Conservation (phyloP, 164 flowering plant species). For the Vitis labrusca region DNA sequence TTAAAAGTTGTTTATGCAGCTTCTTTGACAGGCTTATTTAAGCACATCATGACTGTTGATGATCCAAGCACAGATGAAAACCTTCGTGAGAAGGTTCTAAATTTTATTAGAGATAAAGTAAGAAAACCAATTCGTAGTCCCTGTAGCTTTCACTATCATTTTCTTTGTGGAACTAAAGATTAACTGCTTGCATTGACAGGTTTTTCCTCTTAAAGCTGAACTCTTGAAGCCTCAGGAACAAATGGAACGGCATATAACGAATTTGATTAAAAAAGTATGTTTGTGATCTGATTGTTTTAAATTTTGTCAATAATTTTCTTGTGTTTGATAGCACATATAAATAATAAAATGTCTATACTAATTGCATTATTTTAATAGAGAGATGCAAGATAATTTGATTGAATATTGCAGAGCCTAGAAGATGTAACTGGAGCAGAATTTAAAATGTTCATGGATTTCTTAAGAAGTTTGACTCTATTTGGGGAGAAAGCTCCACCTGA, state of each 20-base stretch:
- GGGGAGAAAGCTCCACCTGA: slow-evolving; percentile 85
- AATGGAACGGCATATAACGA: slow-evolving; percentile 96
- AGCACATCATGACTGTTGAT: slow-evolving; percentile 67
- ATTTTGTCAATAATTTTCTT: background rate
- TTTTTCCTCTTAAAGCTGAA: slow-evolving; percentile 86
- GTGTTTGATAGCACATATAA: background rate
- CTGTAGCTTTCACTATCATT: background rate
- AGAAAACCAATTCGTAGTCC: slow-evolving; percentile 1
- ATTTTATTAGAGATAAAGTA: slow-evolving; percentile 88
- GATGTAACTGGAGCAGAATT: slow-evolving; percentile 98
- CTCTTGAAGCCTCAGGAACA: slow-evolving; percentile 85
- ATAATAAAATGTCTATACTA: background rate
- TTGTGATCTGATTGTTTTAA: background rate
- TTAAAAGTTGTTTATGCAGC: slow-evolving; percentile 53
- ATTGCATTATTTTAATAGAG: slow-evolving; percentile 1
- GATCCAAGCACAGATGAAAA: slow-evolving; percentile 68
- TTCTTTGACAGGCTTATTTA: slow-evolving; percentile 79
- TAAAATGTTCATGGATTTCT: slow-evolving; percentile 92
- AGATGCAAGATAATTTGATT: slow-evolving; percentile 8
- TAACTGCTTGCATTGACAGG: slow-evolving; percentile 43
- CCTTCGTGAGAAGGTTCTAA: slow-evolving; percentile 83
- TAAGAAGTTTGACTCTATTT: slow-evolving; percentile 82
- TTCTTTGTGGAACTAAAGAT: slow-evolving; percentile 5
- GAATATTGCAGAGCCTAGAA: slow-evolving; percentile 70
- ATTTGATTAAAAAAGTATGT: slow-evolving; percentile 80